Conservation (phyloP, 2,329 filamentous ascomycete genomes). For the Aspergillus intermedius region DNA sequence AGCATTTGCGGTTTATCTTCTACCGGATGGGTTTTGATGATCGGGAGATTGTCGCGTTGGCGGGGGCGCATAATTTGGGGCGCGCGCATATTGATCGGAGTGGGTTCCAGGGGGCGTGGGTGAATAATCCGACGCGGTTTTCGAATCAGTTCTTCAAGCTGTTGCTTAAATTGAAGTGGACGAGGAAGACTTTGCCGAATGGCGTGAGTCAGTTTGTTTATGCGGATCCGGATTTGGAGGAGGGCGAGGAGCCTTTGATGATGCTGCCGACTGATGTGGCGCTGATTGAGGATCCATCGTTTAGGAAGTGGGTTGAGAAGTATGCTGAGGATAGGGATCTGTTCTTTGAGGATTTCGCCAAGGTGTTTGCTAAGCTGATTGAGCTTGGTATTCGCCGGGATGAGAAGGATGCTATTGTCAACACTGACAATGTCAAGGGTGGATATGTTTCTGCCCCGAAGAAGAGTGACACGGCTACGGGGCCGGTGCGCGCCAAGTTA, state of each 20-base stretch:
- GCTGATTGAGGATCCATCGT: slow-evolving; percentile 48
- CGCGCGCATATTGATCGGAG: slow-evolving; percentile 51
- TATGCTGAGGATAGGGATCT: slow-evolving; percentile 57
- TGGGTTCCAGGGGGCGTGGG: slow-evolving; percentile 55
- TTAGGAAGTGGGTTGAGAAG: slow-evolving; percentile 51
- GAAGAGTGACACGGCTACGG: slow-evolving; percentile 40
- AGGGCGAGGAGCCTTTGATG: slow-evolving; percentile 52
- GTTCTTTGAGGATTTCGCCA: slow-evolving; percentile 56
- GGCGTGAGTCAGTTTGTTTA: slow-evolving; percentile 55
- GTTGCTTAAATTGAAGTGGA: slow-evolving; percentile 48
- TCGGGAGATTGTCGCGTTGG: slow-evolving; percentile 53
- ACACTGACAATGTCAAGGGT: slow-evolving; percentile 52
- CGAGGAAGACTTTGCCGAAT: slow-evolving; percentile 47
- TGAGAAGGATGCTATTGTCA: slow-evolving; percentile 46
- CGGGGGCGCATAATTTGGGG: slow-evolving; percentile 52
- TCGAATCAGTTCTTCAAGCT: slow-evolving; percentile 54
- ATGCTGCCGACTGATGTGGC: slow-evolving; percentile 62
- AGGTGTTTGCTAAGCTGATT: slow-evolving; percentile 54
- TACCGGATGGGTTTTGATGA: slow-evolving; percentile 56
- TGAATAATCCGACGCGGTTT: slow-evolving; percentile 54
- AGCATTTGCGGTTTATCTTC: slow-evolving; percentile 52
- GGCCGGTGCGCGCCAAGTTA: slow-evolving; percentile 20
- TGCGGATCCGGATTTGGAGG: slow-evolving; percentile 49
- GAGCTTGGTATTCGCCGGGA: slow-evolving; percentile 56
- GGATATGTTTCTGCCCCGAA: slow-evolving; percentile 53